These are phyloP conservation scores for Jacaranda mimosifolia DNA, from an alignment of 257 asterid genomes.

Conservation along the genomic window DNA sequence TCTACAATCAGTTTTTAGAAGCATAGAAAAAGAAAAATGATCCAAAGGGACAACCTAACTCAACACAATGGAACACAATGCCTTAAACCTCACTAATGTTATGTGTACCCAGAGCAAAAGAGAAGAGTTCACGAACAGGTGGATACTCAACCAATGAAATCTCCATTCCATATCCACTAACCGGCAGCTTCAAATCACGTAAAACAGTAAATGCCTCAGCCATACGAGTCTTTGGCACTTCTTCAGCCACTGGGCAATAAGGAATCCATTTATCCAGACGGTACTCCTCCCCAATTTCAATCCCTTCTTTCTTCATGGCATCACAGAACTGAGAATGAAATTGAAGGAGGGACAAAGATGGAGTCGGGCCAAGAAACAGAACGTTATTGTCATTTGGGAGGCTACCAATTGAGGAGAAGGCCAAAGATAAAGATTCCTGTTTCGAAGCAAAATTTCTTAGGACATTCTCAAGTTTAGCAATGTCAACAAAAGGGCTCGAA, in stretches of 20 bases:
- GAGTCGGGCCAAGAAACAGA: constrained; percentile 81
- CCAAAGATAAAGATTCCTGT: constrained; percentile 71
- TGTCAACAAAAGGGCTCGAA: constrained; percentile 60
- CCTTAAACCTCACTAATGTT: constrained; percentile 57
- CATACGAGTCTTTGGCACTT: constrained; percentile 76
- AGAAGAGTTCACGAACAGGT: constrained; percentile 81
- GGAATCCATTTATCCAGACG: constrained; percentile 90
- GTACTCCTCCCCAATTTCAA: constrained; percentile 70
- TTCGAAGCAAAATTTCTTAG: constrained; percentile 62
- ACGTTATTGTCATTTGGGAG: constrained; percentile 68
- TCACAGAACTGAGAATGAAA: constrained; percentile 80
- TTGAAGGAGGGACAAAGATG: constrained; percentile 73
- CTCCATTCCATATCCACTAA: constrained; percentile 80
- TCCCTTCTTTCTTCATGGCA: constrained; percentile 79
- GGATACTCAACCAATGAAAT: constrained; percentile 83
- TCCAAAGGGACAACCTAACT: constrained; percentile 5
- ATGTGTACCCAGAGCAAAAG: constrained; percentile 67
- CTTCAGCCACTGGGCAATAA: constrained; percentile 81
- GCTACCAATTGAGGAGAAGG: constrained; percentile 82
- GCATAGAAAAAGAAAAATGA: not conserved
- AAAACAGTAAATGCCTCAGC: constrained; percentile 85
- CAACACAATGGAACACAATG: constrained; percentile 25
- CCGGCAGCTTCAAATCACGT: constrained; percentile 83
- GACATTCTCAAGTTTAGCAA: constrained; percentile 62
- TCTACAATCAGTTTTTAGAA: constrained; percentile 34